Percentiles rank a stretch among this genome's conserved stretches.
Evolutionary conservation across 2,329 filamentous ascomycete genomes (phyloP).

Genomic region (Phaeophleospora eucalypticola): DNA sequence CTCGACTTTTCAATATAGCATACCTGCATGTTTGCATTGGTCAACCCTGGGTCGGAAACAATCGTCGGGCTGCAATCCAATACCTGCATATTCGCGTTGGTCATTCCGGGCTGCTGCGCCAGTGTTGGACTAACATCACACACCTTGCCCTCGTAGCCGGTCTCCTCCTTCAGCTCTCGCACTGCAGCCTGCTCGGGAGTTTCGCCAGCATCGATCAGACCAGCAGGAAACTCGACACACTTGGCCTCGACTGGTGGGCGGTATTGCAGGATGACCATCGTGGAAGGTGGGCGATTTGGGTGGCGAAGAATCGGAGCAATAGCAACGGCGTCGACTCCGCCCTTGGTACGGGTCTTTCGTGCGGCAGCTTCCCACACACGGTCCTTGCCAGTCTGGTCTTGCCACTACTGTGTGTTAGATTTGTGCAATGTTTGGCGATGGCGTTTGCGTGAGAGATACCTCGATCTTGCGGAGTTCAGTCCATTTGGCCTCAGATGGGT

Average conservation of each 20-base stretch:
- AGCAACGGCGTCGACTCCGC: conserved; percentile 58
- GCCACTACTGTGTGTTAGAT: conserved; percentile 10
- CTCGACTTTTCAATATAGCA: no score
- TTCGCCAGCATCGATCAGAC: conserved; percentile 56
- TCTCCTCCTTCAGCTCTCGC: conserved; percentile 59
- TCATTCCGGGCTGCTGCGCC: conserved; percentile 46
- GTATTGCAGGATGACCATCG: conserved; percentile 57
- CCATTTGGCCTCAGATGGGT: conserved; percentile 53
- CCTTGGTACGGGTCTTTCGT: conserved; percentile 50
- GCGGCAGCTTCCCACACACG: conserved; percentile 50
- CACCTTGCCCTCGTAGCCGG: conserved; percentile 55
- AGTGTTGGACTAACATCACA: conserved; percentile 52
- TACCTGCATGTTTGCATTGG: conserved; percentile 56
- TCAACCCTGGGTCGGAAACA: conserved; percentile 62
- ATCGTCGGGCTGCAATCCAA: conserved; percentile 59
- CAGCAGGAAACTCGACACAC: conserved; percentile 58
- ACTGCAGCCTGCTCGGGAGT: conserved; percentile 53
- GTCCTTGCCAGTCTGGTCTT: conserved; percentile 38
- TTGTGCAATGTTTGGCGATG: neutral
- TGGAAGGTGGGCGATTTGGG: conserved; percentile 44
- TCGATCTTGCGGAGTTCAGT: conserved; percentile 54
- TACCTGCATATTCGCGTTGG: conserved; percentile 35
- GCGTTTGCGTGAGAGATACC: conserved; percentile 9
- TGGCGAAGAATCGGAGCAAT: conserved; percentile 53
- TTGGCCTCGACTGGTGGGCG: conserved; percentile 56